Conservation (phyloP, 2,329 filamentous ascomycete species). For the Leptoxyphium fumago region DNA sequence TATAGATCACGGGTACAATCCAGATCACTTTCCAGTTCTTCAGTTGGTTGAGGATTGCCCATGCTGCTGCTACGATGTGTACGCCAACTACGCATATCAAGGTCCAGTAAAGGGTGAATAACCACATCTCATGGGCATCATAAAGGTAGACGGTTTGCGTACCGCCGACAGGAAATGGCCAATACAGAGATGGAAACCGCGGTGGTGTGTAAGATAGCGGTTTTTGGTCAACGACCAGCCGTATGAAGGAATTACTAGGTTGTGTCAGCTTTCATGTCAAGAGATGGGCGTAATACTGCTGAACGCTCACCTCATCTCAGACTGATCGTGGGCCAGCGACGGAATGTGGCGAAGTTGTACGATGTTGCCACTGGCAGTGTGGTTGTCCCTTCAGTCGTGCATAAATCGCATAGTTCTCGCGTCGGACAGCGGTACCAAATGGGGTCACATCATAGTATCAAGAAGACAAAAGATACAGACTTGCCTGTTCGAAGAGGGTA, state of each 20-base stretch:
- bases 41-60: constrained; percentile 59
- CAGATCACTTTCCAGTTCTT: constrained; percentile 45
- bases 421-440: too few species aligned
- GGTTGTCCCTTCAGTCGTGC: too few species aligned
- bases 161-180: constrained; percentile 45
- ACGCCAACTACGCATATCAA: constrained; percentile 62
- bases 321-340: too few species aligned
- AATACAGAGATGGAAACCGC: constrained; percentile 68
- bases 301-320: too few species aligned
- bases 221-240: constrained; percentile 29
- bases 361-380: too few species aligned
- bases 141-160: constrained; percentile 53
- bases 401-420: too few species aligned
- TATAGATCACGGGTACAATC: constrained; percentile 57
- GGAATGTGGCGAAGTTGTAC: too few species aligned
- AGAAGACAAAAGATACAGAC: too few species aligned
- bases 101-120: constrained; percentile 79
- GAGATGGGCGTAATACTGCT: too few species aligned
- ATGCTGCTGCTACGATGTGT: constrained; percentile 55
- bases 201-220: constrained; percentile 52
- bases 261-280: not conserved
- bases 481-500: too few species aligned
- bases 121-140: constrained; percentile 64
- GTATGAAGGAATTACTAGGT: constrained; percentile 25
- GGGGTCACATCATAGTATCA: too few species aligned